Evolutionary conservation across 2,329 filamentous ascomycete species (phyloP), one percentile per base, ranked within the genome.

Genomic region (Colletotrichum trifolii): DNA sequence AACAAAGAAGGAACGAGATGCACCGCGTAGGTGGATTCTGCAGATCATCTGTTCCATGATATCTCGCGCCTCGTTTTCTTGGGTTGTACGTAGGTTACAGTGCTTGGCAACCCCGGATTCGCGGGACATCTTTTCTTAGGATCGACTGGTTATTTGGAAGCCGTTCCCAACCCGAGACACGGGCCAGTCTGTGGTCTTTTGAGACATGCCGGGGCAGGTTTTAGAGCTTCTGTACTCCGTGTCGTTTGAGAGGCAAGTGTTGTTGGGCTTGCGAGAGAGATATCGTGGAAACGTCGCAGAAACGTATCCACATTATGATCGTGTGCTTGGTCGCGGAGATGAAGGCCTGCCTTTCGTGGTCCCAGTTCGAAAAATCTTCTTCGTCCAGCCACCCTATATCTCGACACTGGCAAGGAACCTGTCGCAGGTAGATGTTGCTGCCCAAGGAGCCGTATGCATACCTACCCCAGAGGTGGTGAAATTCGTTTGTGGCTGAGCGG

Each of bases 51-150:
- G 57, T 65, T 62, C 50, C 62, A 48, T 15, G 40, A 33, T n/a
- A 17, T n/a, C 46, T 56, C 42, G 36, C 25, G 35, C 25, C 46
- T 25, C 46, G 36, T 40, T 38, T 52, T 36, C 45, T 43, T 54
- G 40, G 52, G 40, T 56, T 48, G 52, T 52, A 56, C 35, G 39
- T 48, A 55, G 58, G 40, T 61, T 61, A 65, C 50, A 54, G 35
- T 46, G 42, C 46, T 56, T 62, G 58, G 40, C 57, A 65, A 25
- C 52, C 57, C 57, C 58, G n/a, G 50, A 42, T 62, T 62, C 40
- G n/a, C 42, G 43, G 36, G 45, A 17, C 43, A 11, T 17, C 35
- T 17, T 42, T 49, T 35, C 35, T 38, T 50, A 47, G 43, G 50
- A 62, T 65, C 52, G 52, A 33, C 33, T 62, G 57, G 10, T 43